Evolutionary conservation across 2,329 filamentous ascomycete genomes (phyloP).

Genomic region (Aureobasidium vineae): DNA sequence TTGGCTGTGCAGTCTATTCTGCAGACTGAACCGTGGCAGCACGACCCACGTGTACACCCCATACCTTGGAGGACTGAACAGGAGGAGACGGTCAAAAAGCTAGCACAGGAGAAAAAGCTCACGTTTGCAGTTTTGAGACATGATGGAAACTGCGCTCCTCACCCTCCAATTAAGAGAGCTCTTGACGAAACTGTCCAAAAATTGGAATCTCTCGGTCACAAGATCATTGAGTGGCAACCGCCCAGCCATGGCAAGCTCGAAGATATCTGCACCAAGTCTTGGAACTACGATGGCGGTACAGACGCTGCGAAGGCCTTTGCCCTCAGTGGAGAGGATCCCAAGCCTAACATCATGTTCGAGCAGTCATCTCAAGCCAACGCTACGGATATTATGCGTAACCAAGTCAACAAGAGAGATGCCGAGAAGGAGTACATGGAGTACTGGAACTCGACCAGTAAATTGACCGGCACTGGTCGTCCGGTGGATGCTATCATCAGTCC

Average conservation of each 20-base stretch:
- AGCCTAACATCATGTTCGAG: slow-evolving; percentile 46
- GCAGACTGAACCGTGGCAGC: slow-evolving; percentile 60
- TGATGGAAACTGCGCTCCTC: slow-evolving; percentile 52
- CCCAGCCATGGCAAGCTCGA: slow-evolving; percentile 44
- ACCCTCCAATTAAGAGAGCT: slow-evolving; percentile 59
- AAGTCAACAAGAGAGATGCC: slow-evolving; percentile 55
- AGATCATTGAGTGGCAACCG: slow-evolving; percentile 59
- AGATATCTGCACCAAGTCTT: slow-evolving; percentile 41
- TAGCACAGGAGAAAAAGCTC: slow-evolving; percentile 46
- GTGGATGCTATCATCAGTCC: slow-evolving; percentile 58
- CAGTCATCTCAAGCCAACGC: slow-evolving; percentile 42
- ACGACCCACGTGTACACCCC: slow-evolving; percentile 64
- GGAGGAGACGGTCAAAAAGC: slow-evolving; percentile 40
- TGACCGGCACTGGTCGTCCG: slow-evolving; percentile 48
- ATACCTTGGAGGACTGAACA: slow-evolving; percentile 61
- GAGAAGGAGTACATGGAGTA: slow-evolving; percentile 63
- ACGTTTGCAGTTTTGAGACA: slow-evolving; percentile 56
- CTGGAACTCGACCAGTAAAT: slow-evolving; percentile 56
- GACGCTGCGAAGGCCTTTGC: slow-evolving; percentile 53
- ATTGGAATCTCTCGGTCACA: slow-evolving; percentile 55
- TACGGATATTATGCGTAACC: slow-evolving; percentile 48
- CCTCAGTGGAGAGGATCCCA: slow-evolving; percentile 56
- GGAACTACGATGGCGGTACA: slow-evolving; percentile 51
- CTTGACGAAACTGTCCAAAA: slow-evolving; percentile 52
- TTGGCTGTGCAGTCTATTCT: slow-evolving; percentile 59